Percentiles rank a stretch among this genome's conserved stretches.
These are phyloP conservation scores for Yamadazyma kitorensis DNA, from an alignment of 805 yeast genomes.

Conservation along the genomic window DNA sequence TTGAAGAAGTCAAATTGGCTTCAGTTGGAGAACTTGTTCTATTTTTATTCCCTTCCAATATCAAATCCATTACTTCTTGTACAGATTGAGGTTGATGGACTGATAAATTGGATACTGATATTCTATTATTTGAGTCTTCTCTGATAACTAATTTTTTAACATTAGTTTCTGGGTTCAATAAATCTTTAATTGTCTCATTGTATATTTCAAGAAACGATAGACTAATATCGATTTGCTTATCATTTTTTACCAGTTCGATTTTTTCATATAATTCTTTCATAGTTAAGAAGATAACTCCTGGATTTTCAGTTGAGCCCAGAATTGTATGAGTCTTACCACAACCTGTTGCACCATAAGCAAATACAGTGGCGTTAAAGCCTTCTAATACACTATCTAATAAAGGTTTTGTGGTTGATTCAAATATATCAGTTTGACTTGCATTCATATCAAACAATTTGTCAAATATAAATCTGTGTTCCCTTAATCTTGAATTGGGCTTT, in stretches of 20 bases:
- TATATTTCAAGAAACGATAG: constrained; percentile 83
- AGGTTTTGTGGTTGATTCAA: constrained; percentile 62
- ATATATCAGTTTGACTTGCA: constrained; percentile 67
- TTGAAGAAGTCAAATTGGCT: constrained; percentile 85
- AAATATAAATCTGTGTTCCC: constrained; percentile 80
- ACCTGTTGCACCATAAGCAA: constrained; percentile 97
- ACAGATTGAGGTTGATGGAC: constrained; percentile 59
- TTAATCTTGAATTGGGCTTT: constrained; percentile 42
- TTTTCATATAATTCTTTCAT: constrained; percentile 69
- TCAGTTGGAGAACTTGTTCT: constrained; percentile 86
- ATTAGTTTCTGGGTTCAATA: constrained; percentile 56
- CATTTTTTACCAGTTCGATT: constrained; percentile 56
- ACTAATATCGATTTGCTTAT: constrained; percentile 56
- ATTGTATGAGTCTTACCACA: constrained; percentile 97
- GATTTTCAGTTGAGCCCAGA: constrained; percentile 66
- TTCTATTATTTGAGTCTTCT: constrained; percentile 66
- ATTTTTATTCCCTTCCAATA: constrained; percentile 66
- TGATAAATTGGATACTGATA: constrained; percentile 70
- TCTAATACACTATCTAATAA: constrained; percentile 71
- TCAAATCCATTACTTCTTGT: constrained; percentile 76
- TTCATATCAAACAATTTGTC: constrained; percentile 72
- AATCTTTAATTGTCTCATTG: constrained; percentile 83
- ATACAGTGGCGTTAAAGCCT: constrained; percentile 87
- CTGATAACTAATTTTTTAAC: constrained; percentile 54
- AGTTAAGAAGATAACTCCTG: constrained; percentile 78